Percentiles rank a stretch among this genome's conserved stretches.
Conservation (phyloP, 1,139 yeast genomes). For the Suhomyces bribrorum region DNA sequence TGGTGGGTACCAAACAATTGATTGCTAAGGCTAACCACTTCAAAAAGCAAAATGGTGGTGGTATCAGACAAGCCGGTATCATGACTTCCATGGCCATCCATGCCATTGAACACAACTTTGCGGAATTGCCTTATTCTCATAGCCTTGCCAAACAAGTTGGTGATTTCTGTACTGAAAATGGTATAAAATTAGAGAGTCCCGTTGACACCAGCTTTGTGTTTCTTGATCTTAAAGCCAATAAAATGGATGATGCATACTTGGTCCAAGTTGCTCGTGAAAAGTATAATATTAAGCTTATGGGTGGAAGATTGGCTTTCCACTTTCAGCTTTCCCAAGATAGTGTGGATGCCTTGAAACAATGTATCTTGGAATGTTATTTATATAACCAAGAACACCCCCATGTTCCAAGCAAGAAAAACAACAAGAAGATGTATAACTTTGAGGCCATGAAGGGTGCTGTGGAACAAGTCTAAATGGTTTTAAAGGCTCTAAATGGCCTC, state of each 20-base stretch:
- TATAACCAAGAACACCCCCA: slow-evolving; percentile 36
- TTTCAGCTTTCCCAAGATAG: slow-evolving; percentile 72
- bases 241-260: slow-evolving; percentile 50
- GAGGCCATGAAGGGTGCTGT: slow-evolving; percentile 22
- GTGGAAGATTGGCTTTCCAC: slow-evolving; percentile 81
- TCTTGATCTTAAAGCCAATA: slow-evolving; percentile 36
- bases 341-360: slow-evolving; percentile 63
- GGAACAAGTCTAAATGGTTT: too few species aligned
- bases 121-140: slow-evolving; percentile 56
- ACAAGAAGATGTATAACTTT: slow-evolving; percentile 36
- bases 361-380: slow-evolving; percentile 58
- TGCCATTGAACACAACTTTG: slow-evolving; percentile 43
- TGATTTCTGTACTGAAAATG: slow-evolving; percentile 53
- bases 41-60: slow-evolving; percentile 50
- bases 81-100: slow-evolving; percentile 43
- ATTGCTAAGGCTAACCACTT: slow-evolving; percentile 48
- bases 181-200: slow-evolving; percentile 41
- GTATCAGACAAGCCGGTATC: slow-evolving; percentile 49
- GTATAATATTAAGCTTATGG: slow-evolving; percentile 62
- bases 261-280: slow-evolving; percentile 59
- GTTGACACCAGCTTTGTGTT: slow-evolving; percentile 47
- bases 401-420: slow-evolving; percentile 22
- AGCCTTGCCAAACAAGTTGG: slow-evolving; percentile 67
- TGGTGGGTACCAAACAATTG: slow-evolving; percentile 36
- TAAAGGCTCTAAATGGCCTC: too few species aligned